Evolutionary conservation across 768 basidiomycete genomes (phyloP).

Genomic region (Strobilomyces confusus): DNA sequence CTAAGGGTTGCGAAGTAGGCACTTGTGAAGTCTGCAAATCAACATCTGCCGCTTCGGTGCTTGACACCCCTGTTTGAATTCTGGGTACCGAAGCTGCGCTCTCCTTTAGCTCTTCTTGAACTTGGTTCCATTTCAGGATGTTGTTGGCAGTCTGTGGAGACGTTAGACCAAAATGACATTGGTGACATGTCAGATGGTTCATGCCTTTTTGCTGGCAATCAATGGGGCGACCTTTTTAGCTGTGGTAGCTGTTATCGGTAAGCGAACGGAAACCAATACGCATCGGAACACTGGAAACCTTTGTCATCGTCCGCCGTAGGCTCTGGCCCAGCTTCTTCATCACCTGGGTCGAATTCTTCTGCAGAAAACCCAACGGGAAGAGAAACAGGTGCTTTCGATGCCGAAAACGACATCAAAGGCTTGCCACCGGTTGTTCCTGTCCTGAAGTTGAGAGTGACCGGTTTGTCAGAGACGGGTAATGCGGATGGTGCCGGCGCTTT

Average conservation of each 20-base stretch:
- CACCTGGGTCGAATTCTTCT: conserved; percentile 48
- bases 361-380: conserved; percentile 62
- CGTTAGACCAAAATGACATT: not conserved
- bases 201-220: conserved; percentile 82
- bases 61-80: conserved; percentile 8
- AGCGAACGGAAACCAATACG: conserved; percentile 3
- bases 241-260: conserved; percentile 35
- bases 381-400: conserved; percentile 36
- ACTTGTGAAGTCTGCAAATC: conserved; percentile 6
- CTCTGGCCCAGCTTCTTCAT: conserved; percentile 42
- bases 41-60: conserved; percentile 1
- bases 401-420: conserved; percentile 16
- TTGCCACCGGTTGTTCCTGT: conserved; percentile 26
- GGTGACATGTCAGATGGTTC: conserved; percentile 1
- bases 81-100: conserved; percentile 29
- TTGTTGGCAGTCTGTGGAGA: conserved; percentile 70
- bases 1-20: conserved; percentile 9
- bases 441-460: conserved; percentile 76
- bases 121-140: conserved; percentile 96
- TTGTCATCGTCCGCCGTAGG: conserved; percentile 45
- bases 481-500: conserved; percentile 55
- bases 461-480: conserved; percentile 74
- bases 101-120: conserved; percentile 80
- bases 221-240: conserved; percentile 76
- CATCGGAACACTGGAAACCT: conserved; percentile 16